Evolutionary conservation across 169 alveolate species (phyloP).

Genomic region (Eimeria tenella): DNA sequence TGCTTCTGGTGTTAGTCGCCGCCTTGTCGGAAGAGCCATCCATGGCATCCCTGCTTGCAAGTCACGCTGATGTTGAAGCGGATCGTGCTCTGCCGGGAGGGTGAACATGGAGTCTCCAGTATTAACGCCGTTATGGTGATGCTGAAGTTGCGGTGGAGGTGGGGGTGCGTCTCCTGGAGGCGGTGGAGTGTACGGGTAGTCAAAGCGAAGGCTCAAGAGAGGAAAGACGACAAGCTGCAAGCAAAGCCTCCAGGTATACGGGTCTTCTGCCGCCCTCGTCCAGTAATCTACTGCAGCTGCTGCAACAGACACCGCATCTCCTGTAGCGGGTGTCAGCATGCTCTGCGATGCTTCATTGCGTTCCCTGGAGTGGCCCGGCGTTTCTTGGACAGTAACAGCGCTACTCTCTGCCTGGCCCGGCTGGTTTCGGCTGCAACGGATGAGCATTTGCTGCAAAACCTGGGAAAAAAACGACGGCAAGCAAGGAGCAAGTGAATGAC

Average conservation of each 20-base stretch:
- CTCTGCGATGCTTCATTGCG: not conserved
- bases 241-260: constrained; percentile 67
- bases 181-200: constrained; percentile 73
- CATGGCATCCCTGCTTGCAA: constrained; percentile 60
- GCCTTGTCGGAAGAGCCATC: constrained; percentile 77
- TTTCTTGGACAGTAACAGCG: not conserved
- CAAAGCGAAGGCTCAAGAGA: constrained; percentile 69
- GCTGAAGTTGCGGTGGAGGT: constrained; percentile 61
- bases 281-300: constrained; percentile 53
- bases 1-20: constrained; percentile 76
- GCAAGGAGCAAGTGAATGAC: not conserved
- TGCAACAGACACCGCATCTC: constrained; percentile 4
- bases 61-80: constrained; percentile 19
- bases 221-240: constrained; percentile 72
- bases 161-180: constrained; percentile 67
- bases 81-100: constrained; percentile 32
- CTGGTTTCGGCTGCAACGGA: constrained; percentile 36
- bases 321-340: not conserved
- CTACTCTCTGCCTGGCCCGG: constrained; percentile 11
- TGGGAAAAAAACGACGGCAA: constrained; percentile 24
- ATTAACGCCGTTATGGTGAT: constrained; percentile 25
- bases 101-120: constrained; percentile 19
- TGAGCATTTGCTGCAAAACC: constrained; percentile 59
- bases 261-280: constrained; percentile 47
- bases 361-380: not conserved